Evolutionary conservation across 495 filamentous ascomycete genomes (phyloP).

Genomic region (Pyrenopolyporus hunteri): DNA sequence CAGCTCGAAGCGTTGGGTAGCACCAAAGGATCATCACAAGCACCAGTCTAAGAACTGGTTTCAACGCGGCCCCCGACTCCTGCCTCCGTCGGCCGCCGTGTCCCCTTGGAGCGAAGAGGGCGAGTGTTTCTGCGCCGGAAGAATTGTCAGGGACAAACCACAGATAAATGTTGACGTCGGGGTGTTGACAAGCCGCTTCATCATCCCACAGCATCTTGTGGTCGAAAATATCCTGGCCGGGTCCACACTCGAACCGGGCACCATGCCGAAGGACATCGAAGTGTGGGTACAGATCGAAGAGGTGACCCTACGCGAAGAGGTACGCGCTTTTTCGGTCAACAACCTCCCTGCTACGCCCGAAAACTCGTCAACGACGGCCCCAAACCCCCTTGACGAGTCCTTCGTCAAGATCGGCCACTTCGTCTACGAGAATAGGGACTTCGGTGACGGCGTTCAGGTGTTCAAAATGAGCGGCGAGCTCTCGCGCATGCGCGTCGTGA

Average conservation of each 20-base stretch:
- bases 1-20: slow-evolving; percentile 40
- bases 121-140: slow-evolving; percentile 70
- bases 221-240: slow-evolving; percentile 66
- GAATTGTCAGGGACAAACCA: slow-evolving; percentile 27
- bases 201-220: slow-evolving; percentile 63
- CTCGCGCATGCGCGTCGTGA: slow-evolving; percentile 41
- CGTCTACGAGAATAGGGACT: slow-evolving; percentile 53
- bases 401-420: slow-evolving; percentile 61
- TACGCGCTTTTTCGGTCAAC: slow-evolving; percentile 40
- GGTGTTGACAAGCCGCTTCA: slow-evolving; percentile 51
- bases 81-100: slow-evolving; percentile 54
- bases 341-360: slow-evolving; percentile 35
- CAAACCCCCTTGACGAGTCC: slow-evolving; percentile 35
- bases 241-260: slow-evolving; percentile 58
- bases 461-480: slow-evolving; percentile 55
- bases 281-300: slow-evolving; percentile 59
- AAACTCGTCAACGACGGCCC: not conserved
- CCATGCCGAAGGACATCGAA: slow-evolving; percentile 66
- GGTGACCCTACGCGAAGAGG: slow-evolving; percentile 33
- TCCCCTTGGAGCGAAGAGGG: slow-evolving; percentile 64
- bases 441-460: slow-evolving; percentile 55
- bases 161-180: slow-evolving; percentile 50
- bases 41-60: slow-evolving; percentile 32
- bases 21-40: slow-evolving; percentile 11
- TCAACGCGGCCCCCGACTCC: slow-evolving; percentile 26